phyloP scores from a whole-genome alignment of 1,139 yeast species.

The Nakaseomyces kungkrabaensis region DNA sequence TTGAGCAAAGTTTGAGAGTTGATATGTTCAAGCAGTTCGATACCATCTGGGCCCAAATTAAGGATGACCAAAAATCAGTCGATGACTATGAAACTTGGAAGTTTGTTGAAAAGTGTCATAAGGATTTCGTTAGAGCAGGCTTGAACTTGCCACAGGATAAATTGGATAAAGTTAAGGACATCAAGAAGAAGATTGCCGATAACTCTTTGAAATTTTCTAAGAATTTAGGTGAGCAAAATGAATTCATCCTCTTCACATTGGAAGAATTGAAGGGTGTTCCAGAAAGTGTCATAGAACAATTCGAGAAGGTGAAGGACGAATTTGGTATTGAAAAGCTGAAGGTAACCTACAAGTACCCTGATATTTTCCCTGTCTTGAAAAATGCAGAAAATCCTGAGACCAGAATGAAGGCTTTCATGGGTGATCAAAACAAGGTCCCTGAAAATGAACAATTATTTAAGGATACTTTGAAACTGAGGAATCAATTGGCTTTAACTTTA shows the following conservation, averaged over 20 bases:
- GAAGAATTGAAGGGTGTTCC: slow-evolving; percentile 73
- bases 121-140: slow-evolving; percentile 55
- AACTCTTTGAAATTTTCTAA: slow-evolving; percentile 49
- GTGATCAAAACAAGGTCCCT: slow-evolving; percentile 56
- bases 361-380: slow-evolving; percentile 63
- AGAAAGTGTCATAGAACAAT: slow-evolving; percentile 47
- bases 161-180: slow-evolving; percentile 45
- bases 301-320: slow-evolving; percentile 38
- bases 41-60: slow-evolving; percentile 34
- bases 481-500: slow-evolving; percentile 48
- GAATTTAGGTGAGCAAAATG: slow-evolving; percentile 65
- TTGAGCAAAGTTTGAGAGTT: slow-evolving; percentile 56
- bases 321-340: slow-evolving; percentile 37
- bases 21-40: slow-evolving; percentile 58
- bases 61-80: slow-evolving; percentile 27
- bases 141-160: slow-evolving; percentile 47
- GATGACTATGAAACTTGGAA: slow-evolving; percentile 49
- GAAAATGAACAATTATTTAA: slow-evolving; percentile 50
- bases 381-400: slow-evolving; percentile 55
- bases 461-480: slow-evolving; percentile 52
- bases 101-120: slow-evolving; percentile 46
- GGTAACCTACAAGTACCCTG: slow-evolving; percentile 77
- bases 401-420: slow-evolving; percentile 54
- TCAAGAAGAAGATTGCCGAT: slow-evolving; percentile 51
- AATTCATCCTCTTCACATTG: slow-evolving; percentile 44